Base-by-base conservation (phyloP, 2,329 filamentous ascomycete genomes). In the Fusarium camptoceras region DNA sequence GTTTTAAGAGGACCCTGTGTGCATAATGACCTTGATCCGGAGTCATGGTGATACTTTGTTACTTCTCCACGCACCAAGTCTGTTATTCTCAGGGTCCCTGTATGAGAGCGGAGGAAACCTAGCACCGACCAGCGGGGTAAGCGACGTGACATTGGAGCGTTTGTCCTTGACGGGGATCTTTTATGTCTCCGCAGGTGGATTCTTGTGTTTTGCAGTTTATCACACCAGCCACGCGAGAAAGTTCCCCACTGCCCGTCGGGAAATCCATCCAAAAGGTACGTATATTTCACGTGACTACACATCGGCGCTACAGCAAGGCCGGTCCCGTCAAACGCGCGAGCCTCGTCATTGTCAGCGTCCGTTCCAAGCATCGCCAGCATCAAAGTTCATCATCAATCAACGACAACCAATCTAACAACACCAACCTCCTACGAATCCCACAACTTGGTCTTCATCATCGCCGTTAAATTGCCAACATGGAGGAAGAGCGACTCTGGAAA, bases 401-500 rank as follows among this genome's bases (percentile, higher is more conserved):
- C 65, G 39, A 54, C 48, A 30, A 37, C 31, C 39, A 46, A 47
- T 51, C 24, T 50, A 27, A 20, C 42, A 59, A 49, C 50, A 27
- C 42, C 28, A 59, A 39, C 16, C 24, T n/a, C 14, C 39, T 48
- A n/a, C 54, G n/a, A 41, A 27, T 27, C 6, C 20, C 20, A 6
- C 10, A 48, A 22, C 37, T 5, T 14, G 15, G 42, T 15, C n/a
- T 28, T 37, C 28, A 24, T 37, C n/a, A 51, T 20, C 16, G 20
- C 47, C 25, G 9, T n/a, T 16, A 20, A 54, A 28, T 15, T n/a
- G 3, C 5, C 48, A 51, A 12, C n/a, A 89, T 89, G 87, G 86
- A 88, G 68, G 88, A 90, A 72, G 88, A 90, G 64, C 87, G 88
- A 59, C 87, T 91, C 73, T 91, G 86, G 86, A 91, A 90, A 82